A percentile compares a stretch with the other conserved stretches of the same genome.
These are phyloP conservation scores for Sclerospora graminicola DNA, from an alignment of 352 stramenopile genomes.

Conservation along the genomic window DNA sequence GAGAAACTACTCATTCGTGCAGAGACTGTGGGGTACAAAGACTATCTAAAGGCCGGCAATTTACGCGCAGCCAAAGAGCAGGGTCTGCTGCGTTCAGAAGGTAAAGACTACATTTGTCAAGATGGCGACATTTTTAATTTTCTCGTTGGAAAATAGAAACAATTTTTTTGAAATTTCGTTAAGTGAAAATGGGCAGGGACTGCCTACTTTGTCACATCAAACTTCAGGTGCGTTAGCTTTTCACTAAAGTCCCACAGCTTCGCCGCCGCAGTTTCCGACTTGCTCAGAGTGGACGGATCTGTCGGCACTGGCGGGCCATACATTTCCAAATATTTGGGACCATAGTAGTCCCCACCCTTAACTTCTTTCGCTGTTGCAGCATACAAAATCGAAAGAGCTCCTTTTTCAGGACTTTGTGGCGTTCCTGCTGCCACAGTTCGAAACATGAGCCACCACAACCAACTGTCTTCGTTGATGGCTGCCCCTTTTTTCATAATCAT, in stretches of 20 bases:
- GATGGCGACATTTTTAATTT: slow-evolving; percentile 99
- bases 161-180: too few relatives aligned
- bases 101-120: slow-evolving; percentile 97
- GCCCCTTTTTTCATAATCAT: slow-evolving; percentile 24
- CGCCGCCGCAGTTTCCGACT: slow-evolving; percentile 12
- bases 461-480: slow-evolving; percentile 9
- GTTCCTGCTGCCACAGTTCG: neutral
- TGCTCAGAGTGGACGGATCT: slow-evolving; percentile 14
- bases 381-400: slow-evolving; percentile 32
- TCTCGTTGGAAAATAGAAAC: slow-evolving; percentile 63
- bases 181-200: too few relatives aligned
- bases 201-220: slow-evolving; percentile 8
- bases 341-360: slow-evolving; percentile 27
- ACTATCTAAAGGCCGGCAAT: slow-evolving; percentile 88
- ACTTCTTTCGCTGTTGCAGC: slow-evolving; percentile 18
- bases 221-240: slow-evolving; percentile 20
- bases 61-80: slow-evolving; percentile 92
- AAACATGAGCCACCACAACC: slow-evolving; percentile 10
- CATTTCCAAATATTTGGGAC: slow-evolving; percentile 15
- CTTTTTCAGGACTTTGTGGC: slow-evolving; percentile 19
- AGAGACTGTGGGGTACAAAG: slow-evolving; percentile 95
- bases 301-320: slow-evolving; percentile 23
- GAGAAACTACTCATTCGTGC: slow-evolving; percentile 79
- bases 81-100: slow-evolving; percentile 91
- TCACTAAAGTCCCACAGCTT: slow-evolving; percentile 40